Evolutionary conservation across 2,329 filamentous ascomycete genomes (phyloP).

Genomic region (Alternaria burnsii): DNA sequence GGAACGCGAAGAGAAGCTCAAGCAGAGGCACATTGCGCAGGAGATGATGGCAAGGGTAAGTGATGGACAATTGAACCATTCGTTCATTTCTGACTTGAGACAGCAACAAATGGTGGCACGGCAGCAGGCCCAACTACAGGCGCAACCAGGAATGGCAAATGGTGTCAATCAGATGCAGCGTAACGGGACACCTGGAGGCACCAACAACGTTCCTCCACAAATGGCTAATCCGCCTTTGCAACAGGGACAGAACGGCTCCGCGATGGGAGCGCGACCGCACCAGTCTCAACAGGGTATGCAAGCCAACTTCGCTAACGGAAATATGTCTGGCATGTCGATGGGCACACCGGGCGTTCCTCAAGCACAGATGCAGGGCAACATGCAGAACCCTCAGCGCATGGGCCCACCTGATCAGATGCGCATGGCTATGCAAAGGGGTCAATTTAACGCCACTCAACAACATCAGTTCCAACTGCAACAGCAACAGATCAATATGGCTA

Average conservation of each 20-base stretch:
- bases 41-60: constrained; percentile 61
- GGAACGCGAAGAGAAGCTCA: constrained; percentile 78
- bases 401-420: constrained; percentile 51
- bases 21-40: constrained; percentile 65
- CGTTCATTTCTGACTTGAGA: constrained; percentile 19
- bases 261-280: constrained; percentile 47
- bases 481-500: constrained; percentile 50
- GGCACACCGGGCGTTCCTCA: constrained; percentile 70
- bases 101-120: constrained; percentile 49
- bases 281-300: constrained; percentile 55
- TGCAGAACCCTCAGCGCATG: constrained; percentile 68
- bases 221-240: constrained; percentile 42
- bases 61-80: neutral
- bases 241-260: constrained; percentile 40
- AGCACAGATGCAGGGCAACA: constrained; percentile 71
- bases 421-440: constrained; percentile 50
- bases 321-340: constrained; percentile 62
- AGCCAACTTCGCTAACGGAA: constrained; percentile 57
- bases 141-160: constrained; percentile 50
- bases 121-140: constrained; percentile 50
- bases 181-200: constrained; percentile 51
- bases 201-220: constrained; percentile 38
- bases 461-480: constrained; percentile 50
- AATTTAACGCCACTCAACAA: constrained; percentile 44
- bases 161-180: constrained; percentile 53